Evolutionary conservation across 192 early-diverging fungal species (phyloP), one percentile per base, ranked within the genome.

Genomic region (Coemansia javaensis): DNA sequence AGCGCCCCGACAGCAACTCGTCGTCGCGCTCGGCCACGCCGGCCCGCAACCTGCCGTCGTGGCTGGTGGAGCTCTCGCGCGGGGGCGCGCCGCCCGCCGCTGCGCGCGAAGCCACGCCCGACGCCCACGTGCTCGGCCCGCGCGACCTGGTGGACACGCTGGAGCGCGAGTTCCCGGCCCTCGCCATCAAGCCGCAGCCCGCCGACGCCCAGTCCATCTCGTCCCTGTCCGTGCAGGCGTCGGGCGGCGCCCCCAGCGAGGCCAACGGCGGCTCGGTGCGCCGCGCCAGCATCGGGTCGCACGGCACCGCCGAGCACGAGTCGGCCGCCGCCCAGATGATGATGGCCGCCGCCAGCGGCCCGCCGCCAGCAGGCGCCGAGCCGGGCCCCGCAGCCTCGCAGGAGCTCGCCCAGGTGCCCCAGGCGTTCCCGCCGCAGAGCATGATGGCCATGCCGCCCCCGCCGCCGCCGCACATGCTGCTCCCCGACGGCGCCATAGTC

Each of bases 51-150:
- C 55, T 71, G 37, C 67, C 67, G 28, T 63, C 60, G 30, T 71
- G 67, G 67, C 60, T 71, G 17, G 60, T 71, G 13, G 67, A 71
- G 52, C 67, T 71, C 20, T 71, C 67, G 21, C 60, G 67, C 24
- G 60, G 67, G 14, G 32, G 60, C 42, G 40, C 67, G 7, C 46
- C 67, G 11, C 46, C 58, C 2, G n/a, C 58, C 14, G 28, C 7
- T 30, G 28, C 28, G 28, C 28, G 7, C 5, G 28, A 30, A 1
- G 9, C 9, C 7, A 9, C 28, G 5, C 7, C 28, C 7, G 28
- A 4, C 7, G 28, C 5, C 23, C 49, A 13, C 37, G 39, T 11
- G 40, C 49, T 61, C 23, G 66, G 66, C 22, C 15, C 59, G 13
- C 53, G 60, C 27, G 67, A 71, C 15, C 42, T 63, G 41, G 60